Conservation (phyloP, 2,329 filamentous ascomycete genomes). For the Paracoccidioides lutzii region DNA sequence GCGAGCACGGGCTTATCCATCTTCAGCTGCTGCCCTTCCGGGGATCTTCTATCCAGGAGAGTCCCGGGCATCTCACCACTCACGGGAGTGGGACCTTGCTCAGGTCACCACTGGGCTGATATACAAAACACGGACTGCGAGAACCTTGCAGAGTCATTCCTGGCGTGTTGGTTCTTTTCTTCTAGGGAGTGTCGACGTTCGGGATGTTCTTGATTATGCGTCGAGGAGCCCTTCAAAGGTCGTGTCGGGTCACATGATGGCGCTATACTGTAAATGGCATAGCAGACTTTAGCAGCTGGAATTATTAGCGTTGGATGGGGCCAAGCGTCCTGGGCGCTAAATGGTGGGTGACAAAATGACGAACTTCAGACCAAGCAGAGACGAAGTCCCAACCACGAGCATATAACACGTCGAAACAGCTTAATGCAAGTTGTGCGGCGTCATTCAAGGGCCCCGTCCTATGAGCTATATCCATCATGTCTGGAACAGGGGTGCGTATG, state of each 20-base stretch:
- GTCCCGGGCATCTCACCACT: constrained; percentile 39
- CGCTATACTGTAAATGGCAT: not conserved
- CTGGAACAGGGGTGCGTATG: constrained; percentile 26
- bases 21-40: constrained; percentile 29
- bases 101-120: constrained; percentile 9
- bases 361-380: not conserved
- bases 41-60: constrained; percentile 34
- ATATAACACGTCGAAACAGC: not conserved
- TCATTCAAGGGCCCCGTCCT: not conserved
- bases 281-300: not conserved
- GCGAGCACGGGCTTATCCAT: constrained; percentile 31
- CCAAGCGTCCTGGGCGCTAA: constrained; percentile 11
- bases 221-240: too few species aligned
- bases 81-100: constrained; percentile 14
- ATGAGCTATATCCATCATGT: constrained; percentile 21
- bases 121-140: not conserved
- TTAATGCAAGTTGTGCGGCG: not conserved
- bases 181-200: constrained; percentile 7
- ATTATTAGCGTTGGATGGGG: constrained; percentile 1
- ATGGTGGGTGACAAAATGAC: not conserved
- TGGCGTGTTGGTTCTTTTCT: not conserved
- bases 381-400: not conserved
- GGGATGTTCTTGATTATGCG: not conserved
- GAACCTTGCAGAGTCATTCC: not conserved
- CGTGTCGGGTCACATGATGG: constrained; percentile 4